These are phyloP conservation scores for Amphicarpaea edgeworthii DNA, from an alignment of 306 rosid species.

Conservation along the genomic window DNA sequence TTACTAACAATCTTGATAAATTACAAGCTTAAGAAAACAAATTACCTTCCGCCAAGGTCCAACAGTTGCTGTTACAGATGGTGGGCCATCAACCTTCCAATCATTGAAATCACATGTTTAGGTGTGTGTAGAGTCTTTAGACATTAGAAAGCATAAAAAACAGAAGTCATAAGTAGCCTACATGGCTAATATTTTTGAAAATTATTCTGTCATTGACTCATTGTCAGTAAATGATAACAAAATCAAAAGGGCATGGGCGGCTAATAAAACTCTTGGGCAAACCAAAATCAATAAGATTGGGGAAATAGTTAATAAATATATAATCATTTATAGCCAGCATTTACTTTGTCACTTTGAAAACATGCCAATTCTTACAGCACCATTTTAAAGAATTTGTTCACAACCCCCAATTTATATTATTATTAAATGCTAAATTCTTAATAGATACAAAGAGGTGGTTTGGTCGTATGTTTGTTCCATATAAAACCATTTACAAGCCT, in stretches of 20 bases:
- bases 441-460: too few relatives aligned
- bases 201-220: constrained; percentile 33
- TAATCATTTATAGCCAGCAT: constrained; percentile 1
- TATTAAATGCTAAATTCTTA: too few relatives aligned
- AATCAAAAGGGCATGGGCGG: constrained; percentile 14
- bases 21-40: constrained; percentile 32
- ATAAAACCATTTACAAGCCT: too few relatives aligned
- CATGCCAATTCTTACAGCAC: too few relatives aligned
- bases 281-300: constrained; percentile 19
- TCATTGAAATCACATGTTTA: constrained; percentile 37
- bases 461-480: too few relatives aligned
- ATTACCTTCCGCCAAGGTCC: constrained; percentile 99
- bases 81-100: constrained; percentile 81
- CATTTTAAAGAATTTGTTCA: too few relatives aligned
- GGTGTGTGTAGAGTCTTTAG: constrained; percentile 25
- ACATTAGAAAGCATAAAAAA: constrained; percentile 31
- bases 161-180: constrained; percentile 20
- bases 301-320: constrained; percentile 21
- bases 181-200: constrained; percentile 27
- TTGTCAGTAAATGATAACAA: constrained; percentile 39
- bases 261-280: constrained; percentile 4
- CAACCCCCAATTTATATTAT: too few relatives aligned
- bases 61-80: constrained; percentile 73
- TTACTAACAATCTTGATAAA: constrained; percentile 12
- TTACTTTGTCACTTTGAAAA: not conserved